phyloP scores from a whole-genome alignment of 1,284 basidiomycete species.

The Sphagnurus paluster region DNA sequence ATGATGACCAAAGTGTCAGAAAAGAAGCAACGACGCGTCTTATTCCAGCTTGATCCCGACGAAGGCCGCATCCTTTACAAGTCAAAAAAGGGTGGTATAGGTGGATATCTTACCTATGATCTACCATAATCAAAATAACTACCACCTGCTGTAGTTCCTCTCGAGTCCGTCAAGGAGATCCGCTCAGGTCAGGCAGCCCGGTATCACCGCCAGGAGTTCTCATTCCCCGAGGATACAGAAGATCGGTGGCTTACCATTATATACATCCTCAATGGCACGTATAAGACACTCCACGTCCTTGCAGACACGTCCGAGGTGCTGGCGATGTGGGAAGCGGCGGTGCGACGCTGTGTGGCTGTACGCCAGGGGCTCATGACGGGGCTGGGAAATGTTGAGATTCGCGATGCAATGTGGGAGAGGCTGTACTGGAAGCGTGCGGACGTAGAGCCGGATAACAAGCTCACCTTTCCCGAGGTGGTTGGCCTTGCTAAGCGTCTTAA shows the following conservation, averaged over 20 bases:
- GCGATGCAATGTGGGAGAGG: constrained; percentile 78
- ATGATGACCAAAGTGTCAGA: constrained; percentile 89
- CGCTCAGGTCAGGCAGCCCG: constrained; percentile 78
- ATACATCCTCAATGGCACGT: constrained; percentile 76
- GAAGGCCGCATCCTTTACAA: constrained; percentile 85
- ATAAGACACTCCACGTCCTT: constrained; percentile 93
- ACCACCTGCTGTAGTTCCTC: constrained; percentile 58
- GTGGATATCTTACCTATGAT: constrained; percentile 48
- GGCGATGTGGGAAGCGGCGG: constrained; percentile 62
- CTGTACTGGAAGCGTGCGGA: constrained; percentile 85
- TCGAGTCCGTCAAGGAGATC: constrained; percentile 91
- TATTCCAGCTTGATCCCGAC: constrained; percentile 78
- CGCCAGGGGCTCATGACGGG: constrained; percentile 70
- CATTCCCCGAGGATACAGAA: constrained; percentile 58
- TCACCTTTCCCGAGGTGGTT: constrained; percentile 76
- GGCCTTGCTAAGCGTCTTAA: constrained; percentile 77
- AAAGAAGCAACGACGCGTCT: constrained; percentile 76
- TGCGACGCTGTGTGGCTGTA: constrained; percentile 61
- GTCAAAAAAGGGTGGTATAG: constrained; percentile 73
- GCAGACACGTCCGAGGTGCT: constrained; percentile 74
- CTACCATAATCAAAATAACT: background rate
- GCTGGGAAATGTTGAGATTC: constrained; percentile 59
- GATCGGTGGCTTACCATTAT: constrained; percentile 78
- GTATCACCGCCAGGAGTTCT: constrained; percentile 80
- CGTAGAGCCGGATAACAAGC: constrained; percentile 57